phyloP scores from a whole-genome alignment of 306 rosid species.

The Neltuma alba region DNA sequence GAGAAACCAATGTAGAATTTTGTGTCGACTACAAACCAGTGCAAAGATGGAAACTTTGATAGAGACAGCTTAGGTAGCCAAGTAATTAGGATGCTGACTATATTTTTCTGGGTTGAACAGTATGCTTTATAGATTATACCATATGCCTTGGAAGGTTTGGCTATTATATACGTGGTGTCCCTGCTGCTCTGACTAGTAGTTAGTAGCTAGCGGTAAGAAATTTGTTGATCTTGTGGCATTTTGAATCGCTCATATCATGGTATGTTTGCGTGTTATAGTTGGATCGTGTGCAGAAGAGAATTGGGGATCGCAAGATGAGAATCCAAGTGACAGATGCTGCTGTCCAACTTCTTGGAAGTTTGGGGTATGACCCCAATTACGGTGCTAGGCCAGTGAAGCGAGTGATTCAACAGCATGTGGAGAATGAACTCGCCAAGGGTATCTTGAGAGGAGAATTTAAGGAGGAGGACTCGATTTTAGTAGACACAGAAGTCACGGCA shows the following conservation, averaged over 20 bases:
- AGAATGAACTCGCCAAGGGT: constrained; percentile 92
- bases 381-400: constrained; percentile 99
- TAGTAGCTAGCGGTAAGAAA: background rate
- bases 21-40: background rate
- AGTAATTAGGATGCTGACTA: background rate
- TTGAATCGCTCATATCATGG: background rate
- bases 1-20: background rate
- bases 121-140: background rate
- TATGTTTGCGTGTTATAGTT: constrained; percentile 45
- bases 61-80: background rate
- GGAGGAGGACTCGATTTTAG: constrained; percentile 71
- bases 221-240: background rate
- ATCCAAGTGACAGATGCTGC: constrained; percentile 79
- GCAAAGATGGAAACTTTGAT: background rate
- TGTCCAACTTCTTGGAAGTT: constrained; percentile 80
- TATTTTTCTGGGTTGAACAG: background rate
- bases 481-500: constrained; percentile 87
- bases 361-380: constrained; percentile 92
- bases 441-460: constrained; percentile 91
- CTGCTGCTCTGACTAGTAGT: background rate
- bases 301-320: constrained; percentile 87
- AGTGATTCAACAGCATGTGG: constrained; percentile 90
- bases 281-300: constrained; percentile 88
- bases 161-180: background rate
- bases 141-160: background rate